phyloP scores from a whole-genome alignment of 2,329 filamentous ascomycete genomes.

The Cladophialophora psammophila region DNA sequence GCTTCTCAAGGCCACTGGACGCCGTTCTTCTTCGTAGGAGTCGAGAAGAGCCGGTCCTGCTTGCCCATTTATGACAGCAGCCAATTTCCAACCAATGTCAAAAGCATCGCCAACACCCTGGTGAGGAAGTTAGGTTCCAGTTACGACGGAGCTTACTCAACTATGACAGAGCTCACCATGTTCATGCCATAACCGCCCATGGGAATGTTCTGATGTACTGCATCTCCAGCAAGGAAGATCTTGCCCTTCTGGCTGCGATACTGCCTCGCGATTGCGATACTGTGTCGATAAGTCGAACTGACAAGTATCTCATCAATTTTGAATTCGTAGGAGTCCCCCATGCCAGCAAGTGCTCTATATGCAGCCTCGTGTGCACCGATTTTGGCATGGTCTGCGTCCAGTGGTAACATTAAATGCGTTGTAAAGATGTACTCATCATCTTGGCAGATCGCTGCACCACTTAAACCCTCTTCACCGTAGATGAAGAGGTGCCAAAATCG shows the following conservation, averaged over 20 bases:
- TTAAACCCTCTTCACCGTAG: slow-evolving; percentile 14
- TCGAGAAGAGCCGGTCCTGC: slow-evolving; percentile 42
- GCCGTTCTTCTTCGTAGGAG: slow-evolving; percentile 44
- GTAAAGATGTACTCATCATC: slow-evolving; percentile 47
- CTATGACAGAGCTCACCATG: neutral
- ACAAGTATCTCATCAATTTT: slow-evolving; percentile 48
- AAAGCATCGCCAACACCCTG: slow-evolving; percentile 61
- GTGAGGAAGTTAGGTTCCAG: neutral
- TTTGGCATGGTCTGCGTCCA: slow-evolving; percentile 25
- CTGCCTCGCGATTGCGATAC: slow-evolving; percentile 41
- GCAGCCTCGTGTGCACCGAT: slow-evolving; percentile 41
- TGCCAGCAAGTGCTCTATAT: slow-evolving; percentile 40
- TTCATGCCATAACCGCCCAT: slow-evolving; percentile 60
- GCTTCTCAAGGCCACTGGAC: slow-evolving; percentile 40
- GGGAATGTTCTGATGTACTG: slow-evolving; percentile 62
- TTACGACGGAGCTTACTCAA: no score
- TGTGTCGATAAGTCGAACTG: slow-evolving; percentile 42
- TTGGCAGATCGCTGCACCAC: slow-evolving; percentile 43
- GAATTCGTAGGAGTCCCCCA: slow-evolving; percentile 35
- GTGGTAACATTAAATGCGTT: slow-evolving; percentile 39
- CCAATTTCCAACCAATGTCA: slow-evolving; percentile 65
- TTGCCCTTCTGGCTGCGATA: slow-evolving; percentile 30
- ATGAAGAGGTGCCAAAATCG: slow-evolving; percentile 47
- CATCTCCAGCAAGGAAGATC: slow-evolving; percentile 60
- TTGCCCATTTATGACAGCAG: slow-evolving; percentile 51